Evolutionary conservation across 2,329 filamentous ascomycete species (phyloP), one percentile per base, ranked within the genome.

Genomic region (Colletotrichum incanum): DNA sequence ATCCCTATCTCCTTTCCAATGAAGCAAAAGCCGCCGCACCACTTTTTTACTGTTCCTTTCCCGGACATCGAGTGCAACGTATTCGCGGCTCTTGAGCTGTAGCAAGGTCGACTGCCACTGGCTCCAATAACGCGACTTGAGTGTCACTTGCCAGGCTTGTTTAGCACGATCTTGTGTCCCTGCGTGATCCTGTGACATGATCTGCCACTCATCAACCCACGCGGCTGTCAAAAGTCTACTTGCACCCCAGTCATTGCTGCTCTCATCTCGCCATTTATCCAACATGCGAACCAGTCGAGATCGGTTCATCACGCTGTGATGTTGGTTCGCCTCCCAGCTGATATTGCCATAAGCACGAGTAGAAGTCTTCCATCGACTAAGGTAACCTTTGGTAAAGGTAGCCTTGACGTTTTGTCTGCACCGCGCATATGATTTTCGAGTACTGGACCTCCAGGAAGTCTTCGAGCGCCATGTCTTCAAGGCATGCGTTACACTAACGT

Each of bases 181-280:
- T 3, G n/a, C 52, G 31, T 54, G 56, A 11, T 64, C 55, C 39
- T 71, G 49, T 3, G 65, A 67, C 28, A 72, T 62, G 23, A 43
- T 60, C 12, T 55, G 58, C 76, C 76, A 77, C 49, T 75, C 69
- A 18, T 60, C 47, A 16, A 74, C 20, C 71, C 71, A 74, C 6
- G 73, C 52, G 20, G 60, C 62, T 11, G 65, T 56, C 54, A 76
- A 39, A 23, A 71, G 56, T 9, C n/a, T 73, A 39, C 54, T 14
- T 16, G 26, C 60, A 8, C 64, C 50, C 49, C 59, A 41, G 26
- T 67, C 45, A 20, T 45, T 58, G 28, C 16, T 60, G 47, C 67
- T 73, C 20, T 73, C 45, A 1, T 68, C 60, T 49, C 58, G 64
- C 73, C 73, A 74, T 8, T 39, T 50, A 28, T 45, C 34, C 14